A percentile compares a stretch with the other conserved stretches of the same genome.
phyloP scores from a whole-genome alignment of 768 basidiomycete genomes.

The Tricholoma bakamatsutake region DNA sequence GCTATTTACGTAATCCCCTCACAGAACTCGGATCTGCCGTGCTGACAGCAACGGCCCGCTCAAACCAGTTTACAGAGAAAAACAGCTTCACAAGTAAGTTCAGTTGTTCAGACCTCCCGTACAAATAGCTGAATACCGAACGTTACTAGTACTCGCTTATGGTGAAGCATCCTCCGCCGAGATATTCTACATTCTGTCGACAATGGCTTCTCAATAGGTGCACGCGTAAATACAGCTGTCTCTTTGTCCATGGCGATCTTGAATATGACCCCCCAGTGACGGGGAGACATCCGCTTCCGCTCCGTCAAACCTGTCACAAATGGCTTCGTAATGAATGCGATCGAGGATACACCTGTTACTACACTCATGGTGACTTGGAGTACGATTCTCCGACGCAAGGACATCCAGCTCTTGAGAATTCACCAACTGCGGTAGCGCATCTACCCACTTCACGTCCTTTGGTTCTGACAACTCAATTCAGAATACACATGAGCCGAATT shows the following conservation, averaged over 20 bases:
- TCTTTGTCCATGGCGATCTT: slow-evolving; percentile 10
- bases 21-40: no score
- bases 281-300: slow-evolving; percentile 14
- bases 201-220: slow-evolving; percentile 19
- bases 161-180: slow-evolving; percentile 4
- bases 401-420: background rate
- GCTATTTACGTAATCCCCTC: no score
- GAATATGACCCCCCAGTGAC: slow-evolving; percentile 10
- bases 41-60: no score
- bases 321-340: slow-evolving; percentile 27
- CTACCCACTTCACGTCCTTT: background rate
- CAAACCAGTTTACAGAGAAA: no score
- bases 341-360: slow-evolving; percentile 18
- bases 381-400: slow-evolving; percentile 4
- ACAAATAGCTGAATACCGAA: no score
- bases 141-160: background rate
- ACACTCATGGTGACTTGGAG: slow-evolving; percentile 20
- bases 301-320: slow-evolving; percentile 18
- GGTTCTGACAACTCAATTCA: background rate
- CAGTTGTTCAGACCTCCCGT: no score
- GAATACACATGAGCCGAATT: background rate
- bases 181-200: slow-evolving; percentile 5
- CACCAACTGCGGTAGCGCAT: slow-evolving; percentile 11
- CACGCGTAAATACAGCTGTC: slow-evolving; percentile 14
- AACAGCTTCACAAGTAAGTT: no score